A percentile compares a stretch with the other conserved stretches of the same genome.
Evolutionary conservation across 345 rosid genomes (phyloP).

Genomic region (Eucalyptus urophylla): DNA sequence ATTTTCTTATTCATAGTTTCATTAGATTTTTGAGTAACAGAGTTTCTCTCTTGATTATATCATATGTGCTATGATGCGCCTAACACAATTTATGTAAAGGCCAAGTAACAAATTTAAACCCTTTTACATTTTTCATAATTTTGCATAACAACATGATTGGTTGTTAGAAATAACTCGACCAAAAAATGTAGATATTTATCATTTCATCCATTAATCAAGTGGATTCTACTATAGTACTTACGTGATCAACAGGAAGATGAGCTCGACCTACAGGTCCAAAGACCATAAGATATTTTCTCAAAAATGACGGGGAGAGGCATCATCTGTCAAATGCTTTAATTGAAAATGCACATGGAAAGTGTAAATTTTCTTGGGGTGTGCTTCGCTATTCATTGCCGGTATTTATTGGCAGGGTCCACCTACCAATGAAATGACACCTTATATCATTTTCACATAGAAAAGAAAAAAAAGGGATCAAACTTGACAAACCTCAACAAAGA

Average conservation of each 20-base stretch:
- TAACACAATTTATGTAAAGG: background rate
- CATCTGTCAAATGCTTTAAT: background rate
- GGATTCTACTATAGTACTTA: too few species aligned
- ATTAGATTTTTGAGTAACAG: background rate
- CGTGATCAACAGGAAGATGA: too few species aligned
- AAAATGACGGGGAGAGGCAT: background rate
- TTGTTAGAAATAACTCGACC: too few species aligned
- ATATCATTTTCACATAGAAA: too few species aligned
- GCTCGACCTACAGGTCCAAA: too few species aligned
- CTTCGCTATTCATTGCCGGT: background rate
- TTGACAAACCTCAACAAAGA: too few species aligned
- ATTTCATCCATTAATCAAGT: too few species aligned
- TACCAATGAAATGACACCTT: too few species aligned
- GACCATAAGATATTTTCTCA: too few species aligned
- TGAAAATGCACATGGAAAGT: background rate
- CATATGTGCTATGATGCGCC: background rate
- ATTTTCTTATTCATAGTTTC: fast-evolving
- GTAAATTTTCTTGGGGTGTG: background rate
- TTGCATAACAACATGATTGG: background rate
- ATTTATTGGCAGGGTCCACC: background rate
- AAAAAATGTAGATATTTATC: too few species aligned
- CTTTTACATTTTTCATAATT: background rate
- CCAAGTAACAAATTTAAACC: background rate
- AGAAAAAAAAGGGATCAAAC: too few species aligned
- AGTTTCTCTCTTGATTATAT: background rate